These are phyloP conservation scores for Dillenia turbinata DNA, from an alignment of 164 flowering plant species.

Conservation along the genomic window DNA sequence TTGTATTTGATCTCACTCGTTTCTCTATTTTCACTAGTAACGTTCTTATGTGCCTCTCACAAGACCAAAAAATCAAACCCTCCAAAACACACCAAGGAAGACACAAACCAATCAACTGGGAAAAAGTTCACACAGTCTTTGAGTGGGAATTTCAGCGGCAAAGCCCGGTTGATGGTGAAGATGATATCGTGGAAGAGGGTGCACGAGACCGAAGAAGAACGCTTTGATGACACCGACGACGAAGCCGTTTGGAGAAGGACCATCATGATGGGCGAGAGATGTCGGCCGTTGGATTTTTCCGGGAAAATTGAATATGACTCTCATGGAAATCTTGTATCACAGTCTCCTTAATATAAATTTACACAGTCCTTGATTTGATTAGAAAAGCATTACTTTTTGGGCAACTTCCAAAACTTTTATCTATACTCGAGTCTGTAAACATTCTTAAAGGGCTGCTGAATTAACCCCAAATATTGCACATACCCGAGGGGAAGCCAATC, in stretches of 20 bases:
- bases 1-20: slow-evolving; percentile 8
- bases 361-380: too few relatives aligned
- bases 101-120: background rate
- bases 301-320: slow-evolving; percentile 50
- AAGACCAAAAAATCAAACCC: slow-evolving; percentile 1
- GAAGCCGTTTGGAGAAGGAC: slow-evolving; percentile 55
- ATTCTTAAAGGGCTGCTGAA: too few relatives aligned
- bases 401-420: too few relatives aligned
- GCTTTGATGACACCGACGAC: slow-evolving; percentile 10
- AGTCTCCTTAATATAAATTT: background rate
- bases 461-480: too few relatives aligned
- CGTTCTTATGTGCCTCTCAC: slow-evolving; percentile 26
- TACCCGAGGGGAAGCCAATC: too few relatives aligned
- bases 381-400: too few relatives aligned
- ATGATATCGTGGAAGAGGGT: slow-evolving; percentile 49
- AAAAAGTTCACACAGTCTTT: slow-evolving; percentile 13
- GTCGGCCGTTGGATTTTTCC: slow-evolving; percentile 59
- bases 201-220: slow-evolving; percentile 6
- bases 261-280: slow-evolving; percentile 57
- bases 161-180: slow-evolving; percentile 37
- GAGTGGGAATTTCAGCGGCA: slow-evolving; percentile 28
- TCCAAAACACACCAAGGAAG: background rate
- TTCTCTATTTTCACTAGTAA: slow-evolving; percentile 14
- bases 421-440: too few relatives aligned
- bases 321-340: slow-evolving; percentile 39